Evolutionary conservation across 176 grass and related monocot species (phyloP).

Genomic region (Thinopyrum elongatum): DNA sequence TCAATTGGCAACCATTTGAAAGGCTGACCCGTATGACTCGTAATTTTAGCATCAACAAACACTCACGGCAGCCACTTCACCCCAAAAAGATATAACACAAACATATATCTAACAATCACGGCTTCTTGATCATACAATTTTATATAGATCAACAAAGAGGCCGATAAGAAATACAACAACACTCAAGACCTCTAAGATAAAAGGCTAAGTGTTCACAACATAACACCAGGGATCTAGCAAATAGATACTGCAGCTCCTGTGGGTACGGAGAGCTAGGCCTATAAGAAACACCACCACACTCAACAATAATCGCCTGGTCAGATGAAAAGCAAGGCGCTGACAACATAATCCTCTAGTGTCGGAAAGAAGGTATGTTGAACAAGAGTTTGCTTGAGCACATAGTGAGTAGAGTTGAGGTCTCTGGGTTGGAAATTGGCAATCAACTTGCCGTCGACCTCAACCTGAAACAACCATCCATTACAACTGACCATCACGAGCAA

Average conservation of each 20-base stretch:
- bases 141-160: background rate
- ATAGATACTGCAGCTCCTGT: no score
- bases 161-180: background rate
- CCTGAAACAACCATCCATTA: background rate
- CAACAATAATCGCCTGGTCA: background rate
- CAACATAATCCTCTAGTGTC: background rate
- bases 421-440: background rate
- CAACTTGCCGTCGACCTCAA: background rate
- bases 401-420: background rate
- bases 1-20: background rate
- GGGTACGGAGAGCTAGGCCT: background rate
- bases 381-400: background rate
- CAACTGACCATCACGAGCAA: background rate
- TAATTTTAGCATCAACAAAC: no score
- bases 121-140: background rate
- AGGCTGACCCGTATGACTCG: background rate
- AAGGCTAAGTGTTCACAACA: background rate
- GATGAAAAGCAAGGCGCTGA: background rate
- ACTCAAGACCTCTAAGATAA: background rate
- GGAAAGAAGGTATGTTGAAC: background rate
- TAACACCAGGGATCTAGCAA: background rate
- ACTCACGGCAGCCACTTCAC: background rate
- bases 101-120: background rate
- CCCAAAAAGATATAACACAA: background rate
- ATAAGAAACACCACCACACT: background rate